Evolutionary conservation across 176 grass and related monocot genomes (phyloP).

Genomic region (Panicum miliaceum): DNA sequence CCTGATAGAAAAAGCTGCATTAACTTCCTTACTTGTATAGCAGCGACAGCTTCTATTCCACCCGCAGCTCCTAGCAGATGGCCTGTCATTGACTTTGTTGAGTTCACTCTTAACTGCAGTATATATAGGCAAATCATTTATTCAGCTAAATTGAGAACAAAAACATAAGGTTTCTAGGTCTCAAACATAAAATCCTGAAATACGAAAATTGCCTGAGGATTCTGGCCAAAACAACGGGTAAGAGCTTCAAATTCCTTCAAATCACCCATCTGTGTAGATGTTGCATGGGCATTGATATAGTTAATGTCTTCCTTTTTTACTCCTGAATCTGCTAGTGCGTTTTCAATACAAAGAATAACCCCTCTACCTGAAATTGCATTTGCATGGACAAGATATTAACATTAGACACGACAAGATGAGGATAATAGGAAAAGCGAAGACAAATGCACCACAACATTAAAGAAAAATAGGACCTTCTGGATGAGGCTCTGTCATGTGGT

Average conservation of each 20-base stretch:
- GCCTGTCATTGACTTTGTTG: constrained; percentile 99
- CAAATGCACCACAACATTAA: constrained; percentile 28
- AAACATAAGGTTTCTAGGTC: background rate
- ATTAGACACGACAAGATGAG: constrained; percentile 2
- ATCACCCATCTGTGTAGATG: constrained; percentile 89
- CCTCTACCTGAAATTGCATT: constrained; percentile 75
- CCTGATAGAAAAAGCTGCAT: constrained; percentile 9
- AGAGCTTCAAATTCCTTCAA: constrained; percentile 96
- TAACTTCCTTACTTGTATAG: constrained; percentile 71
- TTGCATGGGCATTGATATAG: constrained; percentile 99
- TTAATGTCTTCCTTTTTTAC: constrained; percentile 86
- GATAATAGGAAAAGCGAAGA: constrained; percentile 20
- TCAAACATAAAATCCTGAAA: constrained; percentile 28
- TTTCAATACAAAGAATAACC: constrained; percentile 94
- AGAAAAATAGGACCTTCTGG: constrained; percentile 69
- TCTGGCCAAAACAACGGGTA: constrained; percentile 80
- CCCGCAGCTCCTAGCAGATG: constrained; percentile 90
- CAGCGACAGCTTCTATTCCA: constrained; percentile 93
- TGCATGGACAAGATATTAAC: constrained; percentile 39
- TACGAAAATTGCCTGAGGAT: constrained; percentile 63
- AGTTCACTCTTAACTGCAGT: constrained; percentile 87
- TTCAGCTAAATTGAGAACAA: constrained; percentile 19
- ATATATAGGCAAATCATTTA: constrained; percentile 40
- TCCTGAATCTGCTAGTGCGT: constrained; percentile 82
- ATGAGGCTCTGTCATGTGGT: constrained; percentile 99